Evolutionary conservation across 116 monocot species (phyloP), one percentile per base, ranked within the genome.

Genomic region (Zostera marina): DNA sequence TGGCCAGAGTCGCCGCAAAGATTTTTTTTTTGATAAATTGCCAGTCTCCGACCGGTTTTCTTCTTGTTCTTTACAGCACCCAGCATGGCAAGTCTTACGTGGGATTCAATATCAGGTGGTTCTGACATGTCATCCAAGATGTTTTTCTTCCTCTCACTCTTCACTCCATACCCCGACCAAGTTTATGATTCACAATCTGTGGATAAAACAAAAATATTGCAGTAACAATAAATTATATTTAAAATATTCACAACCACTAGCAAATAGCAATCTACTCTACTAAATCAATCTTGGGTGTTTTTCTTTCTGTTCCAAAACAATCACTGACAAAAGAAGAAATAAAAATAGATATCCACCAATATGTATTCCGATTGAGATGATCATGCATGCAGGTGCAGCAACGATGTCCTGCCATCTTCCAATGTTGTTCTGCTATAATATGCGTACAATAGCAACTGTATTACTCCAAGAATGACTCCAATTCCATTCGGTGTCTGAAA

Each of bases 401-500:
- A 63, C 22, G 20, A 48, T 11, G 21, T 38, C 23, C 62, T 62
- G 17, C 19, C 53, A 39, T 49, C 47, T 57, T 54, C 13, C 10
- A 46, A 41, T 11, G 63, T 39, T 41, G 40, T 21, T 56, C 39
- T 56, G 63, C 70, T 57, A 69, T 79, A 93, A 59, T 77, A 73
- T 20, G 79, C 78, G 72, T 84, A 93, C 62, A 93, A 22, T 49
- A 76, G 11, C 63, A 93, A 63, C 53, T 93, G 93, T 58, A 73
- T 44, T 14, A 68, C 63, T 0, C 84, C 88, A 47, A 93, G 63
- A 17, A 81, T 45, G 1, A 77, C 52, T 63, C 93, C 93, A 54
- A 88, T 81, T 38, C 93, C 88, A 68, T 93, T 93, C 22, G 93
- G 93, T 10, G 84, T 43, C 93, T 93, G 79, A 62, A 32, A 32